Evolutionary conservation across 176 grass and related monocot genomes (phyloP).

Genomic region (Cenchrus fungigraminus): DNA sequence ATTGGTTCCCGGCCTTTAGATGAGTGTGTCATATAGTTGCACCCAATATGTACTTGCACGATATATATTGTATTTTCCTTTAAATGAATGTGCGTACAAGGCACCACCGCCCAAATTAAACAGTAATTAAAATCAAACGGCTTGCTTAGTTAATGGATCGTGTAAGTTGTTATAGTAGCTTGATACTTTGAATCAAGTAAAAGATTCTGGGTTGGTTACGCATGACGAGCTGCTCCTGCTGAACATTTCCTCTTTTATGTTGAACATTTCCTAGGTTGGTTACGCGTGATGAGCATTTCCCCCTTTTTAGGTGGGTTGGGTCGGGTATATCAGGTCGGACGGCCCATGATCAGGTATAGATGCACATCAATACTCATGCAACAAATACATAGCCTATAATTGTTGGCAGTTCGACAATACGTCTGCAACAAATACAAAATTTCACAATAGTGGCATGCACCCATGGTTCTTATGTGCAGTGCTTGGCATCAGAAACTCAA

Average conservation of each 20-base stretch:
- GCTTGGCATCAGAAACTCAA: conserved; percentile 21
- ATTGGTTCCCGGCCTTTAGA: background rate
- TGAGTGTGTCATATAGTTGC: background rate
- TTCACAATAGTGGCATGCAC: background rate
- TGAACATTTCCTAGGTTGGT: too few species aligned
- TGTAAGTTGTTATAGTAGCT: background rate
- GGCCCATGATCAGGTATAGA: too few species aligned
- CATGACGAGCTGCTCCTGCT: background rate
- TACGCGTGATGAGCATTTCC: too few species aligned
- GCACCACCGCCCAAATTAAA: background rate
- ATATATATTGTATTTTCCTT: background rate
- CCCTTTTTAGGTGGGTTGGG: too few species aligned
- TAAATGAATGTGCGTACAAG: background rate
- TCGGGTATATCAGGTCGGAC: too few species aligned
- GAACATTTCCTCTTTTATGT: too few species aligned
- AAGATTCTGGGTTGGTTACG: background rate
- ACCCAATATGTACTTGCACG: background rate
- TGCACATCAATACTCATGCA: too few species aligned
- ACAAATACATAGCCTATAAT: too few species aligned
- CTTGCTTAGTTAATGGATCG: background rate
- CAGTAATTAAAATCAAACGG: background rate
- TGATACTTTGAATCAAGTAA: background rate
- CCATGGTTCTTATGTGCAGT: background rate
- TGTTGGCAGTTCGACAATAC: too few species aligned
- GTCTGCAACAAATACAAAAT: background rate